Conservation (phyloP, 495 filamentous ascomycete species). For the Penicillium egyptiacum region DNA sequence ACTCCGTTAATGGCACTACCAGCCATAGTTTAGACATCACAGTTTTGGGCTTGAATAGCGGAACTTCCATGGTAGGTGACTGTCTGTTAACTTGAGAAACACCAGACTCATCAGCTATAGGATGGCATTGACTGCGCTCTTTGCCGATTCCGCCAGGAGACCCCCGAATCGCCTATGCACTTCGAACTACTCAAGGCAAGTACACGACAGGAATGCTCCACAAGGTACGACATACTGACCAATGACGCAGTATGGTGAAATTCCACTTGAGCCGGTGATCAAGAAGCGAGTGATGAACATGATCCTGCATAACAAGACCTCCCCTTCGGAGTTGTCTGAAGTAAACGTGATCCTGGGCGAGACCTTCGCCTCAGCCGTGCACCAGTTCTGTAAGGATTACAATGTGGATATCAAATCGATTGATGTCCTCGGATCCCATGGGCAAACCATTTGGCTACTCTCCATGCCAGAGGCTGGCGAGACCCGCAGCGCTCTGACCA, state of each 20-base stretch:
- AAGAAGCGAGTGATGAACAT: constrained; percentile 58
- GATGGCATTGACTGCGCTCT: constrained; percentile 55
- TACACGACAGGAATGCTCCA: background rate
- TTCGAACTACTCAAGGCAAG: constrained; percentile 45
- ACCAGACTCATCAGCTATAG: constrained; percentile 16
- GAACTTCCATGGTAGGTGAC: constrained; percentile 39
- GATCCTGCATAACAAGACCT: constrained; percentile 53
- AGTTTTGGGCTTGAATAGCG: constrained; percentile 53
- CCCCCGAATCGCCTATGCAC: constrained; percentile 49
- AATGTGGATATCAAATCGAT: constrained; percentile 47
- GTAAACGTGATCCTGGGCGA: constrained; percentile 55
- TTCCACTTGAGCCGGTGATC: constrained; percentile 51
- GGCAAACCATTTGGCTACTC: constrained; percentile 60
- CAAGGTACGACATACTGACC: constrained; percentile 4
- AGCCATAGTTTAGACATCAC: constrained; percentile 37
- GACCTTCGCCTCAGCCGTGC: constrained; percentile 50
- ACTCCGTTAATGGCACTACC: constrained; percentile 2
- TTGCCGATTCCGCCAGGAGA: constrained; percentile 50
- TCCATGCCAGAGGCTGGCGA: constrained; percentile 52
- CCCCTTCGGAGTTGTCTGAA: constrained; percentile 52
- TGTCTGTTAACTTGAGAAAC: background rate
- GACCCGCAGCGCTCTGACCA: constrained; percentile 48
- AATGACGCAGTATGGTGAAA: constrained; percentile 33
- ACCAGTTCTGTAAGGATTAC: constrained; percentile 47
- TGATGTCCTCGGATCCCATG: constrained; percentile 57